Base-by-base conservation (phyloP, 768 basidiomycete species). In the Omphalotus guepiniiformis region DNA sequence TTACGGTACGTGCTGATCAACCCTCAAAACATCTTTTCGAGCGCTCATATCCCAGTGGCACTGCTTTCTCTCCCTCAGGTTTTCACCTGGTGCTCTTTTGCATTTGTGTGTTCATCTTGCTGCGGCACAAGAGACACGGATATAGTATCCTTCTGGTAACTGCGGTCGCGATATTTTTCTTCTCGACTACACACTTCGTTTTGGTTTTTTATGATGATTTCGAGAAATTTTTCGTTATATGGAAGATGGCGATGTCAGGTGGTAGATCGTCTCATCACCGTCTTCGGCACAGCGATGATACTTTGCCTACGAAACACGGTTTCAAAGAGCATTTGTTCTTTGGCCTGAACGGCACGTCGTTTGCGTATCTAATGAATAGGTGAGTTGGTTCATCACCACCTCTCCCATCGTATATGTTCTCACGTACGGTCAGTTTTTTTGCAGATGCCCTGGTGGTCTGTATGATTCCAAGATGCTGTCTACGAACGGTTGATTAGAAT, bases 341-440 rank as follows among this genome's bases (percentile, higher is more conserved):
- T 75, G 58, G 83, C 88, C 18, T 93, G 67, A 90, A 95, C 3
- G 88, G 91, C 12, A 78, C 77, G 21, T 74, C 62, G 42, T 89
- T 65, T 9, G 83, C 82, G 39, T 72, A 78, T 49, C 77, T 67
- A 57, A 97, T 79, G 40, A 94, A 78, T 9, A 74, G 67, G 18
- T 84, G 80, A 18, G 98, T 70, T 1, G 93, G 83, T 25, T 89
- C 77, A 66, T 80, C 19, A 86, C 58, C 38, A 87, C 77, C 6
- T 86, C 73, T 83, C n/a, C n/a, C n/a, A n/a, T n/a, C 58, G 13
- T 29, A 53, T 6, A 53, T 39, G n/a, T 15, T 32, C n/a, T 45
- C 21, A 46, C 39, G 26, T n/a, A 11, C 7, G 4, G 19, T 6
- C 13, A n/a, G 22, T 23, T 8, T 22, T 23, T 21, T 39, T 39